Percentiles rank a stretch among this genome's conserved stretches.
Evolutionary conservation across 2,329 filamentous ascomycete genomes (phyloP).

Genomic region (Exserohilum rostratum): DNA sequence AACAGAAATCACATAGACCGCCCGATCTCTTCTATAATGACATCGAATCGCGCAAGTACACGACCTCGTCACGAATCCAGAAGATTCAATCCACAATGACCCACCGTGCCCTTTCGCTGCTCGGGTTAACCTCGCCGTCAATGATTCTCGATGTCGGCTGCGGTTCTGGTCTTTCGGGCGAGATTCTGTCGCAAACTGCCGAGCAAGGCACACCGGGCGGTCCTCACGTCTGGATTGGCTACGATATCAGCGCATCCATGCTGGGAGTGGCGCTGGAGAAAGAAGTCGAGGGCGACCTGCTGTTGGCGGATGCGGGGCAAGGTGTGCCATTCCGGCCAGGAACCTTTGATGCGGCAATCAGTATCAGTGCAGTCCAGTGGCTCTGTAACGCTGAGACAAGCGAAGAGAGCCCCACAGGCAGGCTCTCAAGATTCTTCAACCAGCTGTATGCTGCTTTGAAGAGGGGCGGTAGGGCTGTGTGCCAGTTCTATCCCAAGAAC

Average conservation of each 20-base stretch:
- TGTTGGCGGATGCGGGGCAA: conserved; percentile 93
- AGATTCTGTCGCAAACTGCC: conserved; percentile 79
- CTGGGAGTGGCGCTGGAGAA: conserved; percentile 90
- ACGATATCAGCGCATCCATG: conserved; percentile 97
- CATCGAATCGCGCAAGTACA: conserved; percentile 94
- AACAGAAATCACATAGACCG: conserved; percentile 61
- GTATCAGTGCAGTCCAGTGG: conserved; percentile 97
- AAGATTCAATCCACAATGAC: conserved; percentile 97
- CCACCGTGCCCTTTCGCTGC: conserved; percentile 86
- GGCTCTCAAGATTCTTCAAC: conserved; percentile 87
- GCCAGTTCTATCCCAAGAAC: conserved; percentile 98
- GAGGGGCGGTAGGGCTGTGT: conserved; percentile 86
- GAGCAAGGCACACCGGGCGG: conserved; percentile 70
- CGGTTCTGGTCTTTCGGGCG: conserved; percentile 90
- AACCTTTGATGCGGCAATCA: conserved; percentile 92
- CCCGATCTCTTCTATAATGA: conserved; percentile 99
- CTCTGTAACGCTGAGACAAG: conserved; percentile 92
- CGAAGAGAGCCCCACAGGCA: conserved; percentile 78
- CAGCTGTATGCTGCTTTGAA: conserved; percentile 84
- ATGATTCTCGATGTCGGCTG: conserved; percentile 97
- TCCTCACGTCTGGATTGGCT: conserved; percentile 94
- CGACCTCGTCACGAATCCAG: conserved; percentile 91
- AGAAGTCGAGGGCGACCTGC: conserved; percentile 90
- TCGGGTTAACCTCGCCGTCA: conserved; percentile 78
- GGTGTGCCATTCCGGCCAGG: conserved; percentile 92